Conservation (phyloP, 2,329 filamentous ascomycete genomes). For the Pyrenochaeta sp. region DNA sequence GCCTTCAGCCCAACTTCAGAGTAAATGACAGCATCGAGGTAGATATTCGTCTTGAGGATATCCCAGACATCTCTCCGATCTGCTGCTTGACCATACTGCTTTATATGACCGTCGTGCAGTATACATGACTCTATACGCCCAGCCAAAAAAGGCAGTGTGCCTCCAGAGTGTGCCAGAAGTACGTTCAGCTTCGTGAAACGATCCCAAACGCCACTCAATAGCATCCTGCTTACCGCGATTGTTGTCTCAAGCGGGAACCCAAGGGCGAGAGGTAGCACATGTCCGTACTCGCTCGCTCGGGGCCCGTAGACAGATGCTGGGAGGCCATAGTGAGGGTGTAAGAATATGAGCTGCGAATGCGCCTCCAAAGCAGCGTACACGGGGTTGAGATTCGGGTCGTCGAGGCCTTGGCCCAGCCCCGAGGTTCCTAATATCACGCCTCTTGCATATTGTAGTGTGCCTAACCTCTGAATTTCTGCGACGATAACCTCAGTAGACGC, state of each 20-base stretch:
- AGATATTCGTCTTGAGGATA: slow-evolving; percentile 77
- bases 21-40: slow-evolving; percentile 87
- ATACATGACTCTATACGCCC: slow-evolving; percentile 90
- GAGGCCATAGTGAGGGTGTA: slow-evolving; percentile 93
- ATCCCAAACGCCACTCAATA: slow-evolving; percentile 86
- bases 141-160: slow-evolving; percentile 86
- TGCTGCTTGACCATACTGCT: slow-evolving; percentile 66
- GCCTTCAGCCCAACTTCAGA: slow-evolving; percentile 76
- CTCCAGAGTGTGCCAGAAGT: slow-evolving; percentile 86
- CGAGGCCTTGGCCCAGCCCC: slow-evolving; percentile 80
- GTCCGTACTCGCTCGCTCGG: slow-evolving; percentile 77
- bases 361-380: slow-evolving; percentile 75
- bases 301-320: slow-evolving; percentile 82
- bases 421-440: slow-evolving; percentile 91
- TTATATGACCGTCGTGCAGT: slow-evolving; percentile 79
- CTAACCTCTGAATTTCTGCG: slow-evolving; percentile 70
- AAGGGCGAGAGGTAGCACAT: slow-evolving; percentile 84
- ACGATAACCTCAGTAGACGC: slow-evolving; percentile 69
- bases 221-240: slow-evolving; percentile 87
- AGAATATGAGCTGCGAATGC: slow-evolving; percentile 73
- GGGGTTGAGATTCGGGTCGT: slow-evolving; percentile 76
- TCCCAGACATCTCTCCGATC: slow-evolving; percentile 70
- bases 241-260: slow-evolving; percentile 94
- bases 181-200: slow-evolving; percentile 73
- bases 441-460: slow-evolving; percentile 71